Conservation (phyloP, 257 asterid genomes). For the Solanum pimpinellifolium region DNA sequence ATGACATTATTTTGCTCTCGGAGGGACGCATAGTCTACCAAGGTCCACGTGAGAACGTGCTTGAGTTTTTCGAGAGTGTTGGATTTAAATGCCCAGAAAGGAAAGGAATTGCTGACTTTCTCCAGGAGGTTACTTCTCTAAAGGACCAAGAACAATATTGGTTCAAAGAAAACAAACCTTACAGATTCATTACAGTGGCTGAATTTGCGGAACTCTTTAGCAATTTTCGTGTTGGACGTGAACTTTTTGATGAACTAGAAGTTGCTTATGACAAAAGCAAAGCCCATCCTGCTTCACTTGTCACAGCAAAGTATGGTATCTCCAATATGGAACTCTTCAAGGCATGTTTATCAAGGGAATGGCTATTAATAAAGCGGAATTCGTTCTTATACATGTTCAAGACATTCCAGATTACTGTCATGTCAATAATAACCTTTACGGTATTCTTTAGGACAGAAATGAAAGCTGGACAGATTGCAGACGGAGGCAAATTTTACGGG, state of each 20-base stretch:
- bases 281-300: slow-evolving; percentile 89
- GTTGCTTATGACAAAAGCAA: slow-evolving; percentile 52
- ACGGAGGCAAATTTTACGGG: slow-evolving; percentile 79
- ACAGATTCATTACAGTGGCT: slow-evolving; percentile 39
- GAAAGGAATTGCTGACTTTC: slow-evolving; percentile 87
- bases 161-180: slow-evolving; percentile 56
- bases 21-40: slow-evolving; percentile 77
- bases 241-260: slow-evolving; percentile 55
- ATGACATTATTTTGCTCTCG: slow-evolving; percentile 68
- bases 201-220: slow-evolving; percentile 61
- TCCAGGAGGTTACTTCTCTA: slow-evolving; percentile 84
- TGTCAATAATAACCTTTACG: slow-evolving; percentile 77
- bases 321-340: slow-evolving; percentile 71
- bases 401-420: slow-evolving; percentile 77
- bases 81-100: slow-evolving; percentile 96
- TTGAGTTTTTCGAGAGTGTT: slow-evolving; percentile 69
- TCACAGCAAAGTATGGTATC: slow-evolving; percentile 69
- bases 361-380: slow-evolving; percentile 82
- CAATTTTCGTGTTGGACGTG: slow-evolving; percentile 58
- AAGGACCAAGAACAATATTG: slow-evolving; percentile 94
- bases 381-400: slow-evolving; percentile 74
- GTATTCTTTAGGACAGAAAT: slow-evolving; percentile 86
- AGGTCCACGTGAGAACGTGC: slow-evolving; percentile 80
- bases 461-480: slow-evolving; percentile 49
- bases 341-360: slow-evolving; percentile 78